A percentile compares a stretch with the other conserved stretches of the same genome.
Evolutionary conservation across 768 basidiomycete species (phyloP).

Genomic region (Vararia minispora): DNA sequence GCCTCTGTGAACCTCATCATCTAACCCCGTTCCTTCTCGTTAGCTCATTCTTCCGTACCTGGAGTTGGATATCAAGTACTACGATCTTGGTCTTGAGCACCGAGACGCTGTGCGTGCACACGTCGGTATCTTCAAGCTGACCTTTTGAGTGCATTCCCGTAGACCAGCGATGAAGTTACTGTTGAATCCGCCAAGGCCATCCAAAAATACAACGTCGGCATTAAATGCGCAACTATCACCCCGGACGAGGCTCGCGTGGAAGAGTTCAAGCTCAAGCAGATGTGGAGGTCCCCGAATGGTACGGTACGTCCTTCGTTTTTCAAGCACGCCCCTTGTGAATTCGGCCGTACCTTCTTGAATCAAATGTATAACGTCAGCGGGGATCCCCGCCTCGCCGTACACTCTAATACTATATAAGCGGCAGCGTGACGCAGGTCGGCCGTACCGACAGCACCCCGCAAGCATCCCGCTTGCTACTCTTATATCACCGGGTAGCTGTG

Average conservation of each 20-base stretch:
- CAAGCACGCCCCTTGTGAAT: neutral
- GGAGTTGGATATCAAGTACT: slow-evolving; percentile 96
- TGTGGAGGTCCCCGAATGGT: slow-evolving; percentile 98
- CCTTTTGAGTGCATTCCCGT: neutral
- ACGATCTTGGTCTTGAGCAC: slow-evolving; percentile 89
- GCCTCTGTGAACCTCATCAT: too few species aligned
- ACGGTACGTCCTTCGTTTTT: slow-evolving; percentile 43
- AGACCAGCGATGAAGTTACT: slow-evolving; percentile 94
- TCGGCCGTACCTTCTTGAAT: neutral
- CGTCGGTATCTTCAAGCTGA: neutral
- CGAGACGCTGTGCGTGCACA: slow-evolving; percentile 63
- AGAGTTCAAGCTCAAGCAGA: slow-evolving; percentile 97
- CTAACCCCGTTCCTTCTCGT: slow-evolving; percentile 1
- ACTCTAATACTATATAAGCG: too few species aligned
- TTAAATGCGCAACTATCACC: slow-evolving; percentile 99
- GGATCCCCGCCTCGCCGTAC: too few species aligned
- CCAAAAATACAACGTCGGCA: slow-evolving; percentile 87
- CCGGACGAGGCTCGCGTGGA: slow-evolving; percentile 94
- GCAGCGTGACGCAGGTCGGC: too few species aligned
- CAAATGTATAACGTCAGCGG: too few species aligned
- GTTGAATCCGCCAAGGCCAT: slow-evolving; percentile 92
- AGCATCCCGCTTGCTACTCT: too few species aligned
- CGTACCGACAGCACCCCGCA: too few species aligned
- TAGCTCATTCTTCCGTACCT: slow-evolving; percentile 94
- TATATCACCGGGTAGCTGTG: too few species aligned